A percentile compares a stretch with the other conserved stretches of the same genome.
Evolutionary conservation across 306 rosid species (phyloP).

Genomic region (Arachis hypogaea): DNA sequence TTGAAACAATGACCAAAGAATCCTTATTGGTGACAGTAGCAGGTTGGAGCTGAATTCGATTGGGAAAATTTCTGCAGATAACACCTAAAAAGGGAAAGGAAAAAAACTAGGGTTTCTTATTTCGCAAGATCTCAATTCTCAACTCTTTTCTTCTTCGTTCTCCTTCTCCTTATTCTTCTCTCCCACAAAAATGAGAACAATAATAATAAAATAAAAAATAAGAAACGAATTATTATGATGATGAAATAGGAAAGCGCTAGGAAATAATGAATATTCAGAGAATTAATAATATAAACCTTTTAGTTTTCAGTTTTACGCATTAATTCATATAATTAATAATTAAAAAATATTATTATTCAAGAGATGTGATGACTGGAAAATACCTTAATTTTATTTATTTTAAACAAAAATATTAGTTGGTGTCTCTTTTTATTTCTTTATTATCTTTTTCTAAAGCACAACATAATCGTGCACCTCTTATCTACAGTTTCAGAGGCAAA

Average conservation of each 20-base stretch:
- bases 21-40: constrained; percentile 43
- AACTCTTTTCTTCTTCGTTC: constrained; percentile 15
- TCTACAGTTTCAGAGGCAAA: constrained; percentile 10
- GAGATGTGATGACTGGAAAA: constrained; percentile 15
- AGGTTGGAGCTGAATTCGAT: constrained; percentile 35
- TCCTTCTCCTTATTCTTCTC: constrained; percentile 24
- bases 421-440: constrained; percentile 21
- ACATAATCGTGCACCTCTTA: constrained; percentile 49
- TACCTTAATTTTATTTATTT: constrained; percentile 1
- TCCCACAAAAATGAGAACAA: constrained; percentile 29
- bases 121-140: constrained; percentile 51
- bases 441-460: constrained; percentile 35
- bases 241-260: constrained; percentile 37
- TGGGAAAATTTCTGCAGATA: constrained; percentile 23
- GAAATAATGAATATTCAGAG: constrained; percentile 43
- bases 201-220: not conserved
- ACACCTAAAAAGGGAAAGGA: constrained; percentile 28
- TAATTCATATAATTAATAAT: not conserved
- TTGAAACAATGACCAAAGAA: constrained; percentile 43
- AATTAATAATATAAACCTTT: constrained; percentile 34
- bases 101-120: constrained; percentile 50
- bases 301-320: not conserved
- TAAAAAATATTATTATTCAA: not conserved
- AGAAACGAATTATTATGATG: constrained; percentile 22
- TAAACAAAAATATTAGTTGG: not conserved